Conservation (phyloP, 1,284 basidiomycete species). For the Peniophora sp. region DNA sequence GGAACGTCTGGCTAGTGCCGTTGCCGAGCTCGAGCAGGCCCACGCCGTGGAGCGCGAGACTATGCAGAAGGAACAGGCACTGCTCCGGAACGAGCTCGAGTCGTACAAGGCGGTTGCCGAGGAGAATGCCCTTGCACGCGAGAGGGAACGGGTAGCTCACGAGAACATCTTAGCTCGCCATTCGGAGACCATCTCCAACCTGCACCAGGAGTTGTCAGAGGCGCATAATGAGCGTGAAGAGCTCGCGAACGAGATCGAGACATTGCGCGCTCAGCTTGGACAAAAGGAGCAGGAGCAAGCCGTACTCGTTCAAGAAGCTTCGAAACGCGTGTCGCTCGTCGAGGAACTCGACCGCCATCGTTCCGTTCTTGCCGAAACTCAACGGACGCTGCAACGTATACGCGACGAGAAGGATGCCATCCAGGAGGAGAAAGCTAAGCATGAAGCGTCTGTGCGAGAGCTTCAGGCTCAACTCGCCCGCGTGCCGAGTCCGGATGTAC, state of each 20-base stretch:
- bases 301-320: conserved; percentile 60
- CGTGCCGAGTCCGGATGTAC: conserved; percentile 35
- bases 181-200: conserved; percentile 30
- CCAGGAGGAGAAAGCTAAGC: conserved; percentile 61
- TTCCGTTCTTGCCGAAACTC: conserved; percentile 64
- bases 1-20: conserved; percentile 19
- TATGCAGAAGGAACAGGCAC: conserved; percentile 43
- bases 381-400: conserved; percentile 64
- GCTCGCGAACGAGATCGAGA: conserved; percentile 45
- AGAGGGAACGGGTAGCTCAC: conserved; percentile 42
- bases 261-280: conserved; percentile 53
- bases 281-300: conserved; percentile 49
- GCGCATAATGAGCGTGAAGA: conserved; percentile 43
- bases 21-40: conserved; percentile 26
- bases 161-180: conserved; percentile 47
- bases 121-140: conserved; percentile 42
- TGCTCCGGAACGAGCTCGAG: conserved; percentile 54
- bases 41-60: conserved; percentile 34
- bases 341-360: conserved; percentile 73
- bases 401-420: conserved; percentile 77
- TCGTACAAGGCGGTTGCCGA: conserved; percentile 53
- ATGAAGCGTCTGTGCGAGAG: conserved; percentile 62
- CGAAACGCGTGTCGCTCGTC: conserved; percentile 63
- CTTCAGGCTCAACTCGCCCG: conserved; percentile 68
- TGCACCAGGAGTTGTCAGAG: conserved; percentile 41